A percentile compares a stretch with the other conserved stretches of the same genome.
phyloP scores from a whole-genome alignment of 495 filamentous ascomycete species.

The Neurospora discreta region DNA sequence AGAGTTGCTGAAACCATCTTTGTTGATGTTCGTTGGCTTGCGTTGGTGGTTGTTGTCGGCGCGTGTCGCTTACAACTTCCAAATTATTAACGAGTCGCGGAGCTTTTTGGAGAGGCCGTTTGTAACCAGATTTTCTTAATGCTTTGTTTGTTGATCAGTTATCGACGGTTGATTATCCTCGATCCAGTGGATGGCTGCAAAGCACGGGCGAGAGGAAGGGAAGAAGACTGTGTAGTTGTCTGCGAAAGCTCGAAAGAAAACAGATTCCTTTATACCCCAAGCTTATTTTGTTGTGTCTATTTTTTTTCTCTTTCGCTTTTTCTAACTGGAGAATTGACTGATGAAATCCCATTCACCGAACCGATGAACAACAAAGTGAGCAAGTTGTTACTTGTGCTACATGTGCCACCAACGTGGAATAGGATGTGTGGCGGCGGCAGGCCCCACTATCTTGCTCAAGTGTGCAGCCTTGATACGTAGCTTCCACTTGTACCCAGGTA shows the following conservation, averaged over 20 bases:
- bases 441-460: not conserved
- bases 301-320: not conserved
- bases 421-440: not conserved
- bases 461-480: not conserved
- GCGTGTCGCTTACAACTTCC: not conserved
- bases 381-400: not conserved
- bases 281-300: not conserved
- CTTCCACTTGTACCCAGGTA: not conserved
- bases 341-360: not conserved
- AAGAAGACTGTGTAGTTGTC: not conserved
- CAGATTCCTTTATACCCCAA: not conserved
- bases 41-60: not conserved
- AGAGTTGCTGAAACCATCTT: slow-evolving; percentile 24
- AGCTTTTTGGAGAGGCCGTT: not conserved
- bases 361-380: not conserved
- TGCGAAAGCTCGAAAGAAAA: not conserved
- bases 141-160: not conserved
- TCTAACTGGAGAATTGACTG: not conserved
- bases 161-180: not conserved
- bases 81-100: not conserved
- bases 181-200: not conserved
- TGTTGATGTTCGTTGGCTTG: not conserved
- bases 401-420: not conserved
- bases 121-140: not conserved
- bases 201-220: not conserved